Percentiles rank a stretch among this genome's conserved stretches.
Conservation (phyloP, 495 filamentous ascomycete genomes). For the Aspergillus conjunctus region DNA sequence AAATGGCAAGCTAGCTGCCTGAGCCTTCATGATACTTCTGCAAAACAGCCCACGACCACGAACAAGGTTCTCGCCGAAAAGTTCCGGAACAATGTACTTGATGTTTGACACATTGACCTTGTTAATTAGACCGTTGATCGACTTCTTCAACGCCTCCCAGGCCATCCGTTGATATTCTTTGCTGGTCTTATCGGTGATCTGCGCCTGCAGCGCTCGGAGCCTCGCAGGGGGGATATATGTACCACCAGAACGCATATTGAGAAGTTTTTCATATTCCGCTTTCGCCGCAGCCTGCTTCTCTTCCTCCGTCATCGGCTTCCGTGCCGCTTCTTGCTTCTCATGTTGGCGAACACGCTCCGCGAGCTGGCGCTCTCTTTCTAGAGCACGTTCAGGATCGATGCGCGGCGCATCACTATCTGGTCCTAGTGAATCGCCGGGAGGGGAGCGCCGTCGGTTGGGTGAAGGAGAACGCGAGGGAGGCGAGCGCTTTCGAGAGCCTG, state of each 20-base stretch:
- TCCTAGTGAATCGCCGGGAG: constrained; percentile 47
- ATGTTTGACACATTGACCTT: constrained; percentile 98
- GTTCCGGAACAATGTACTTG: constrained; percentile 92
- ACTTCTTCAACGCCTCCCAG: constrained; percentile 98
- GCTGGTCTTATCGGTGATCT: constrained; percentile 92
- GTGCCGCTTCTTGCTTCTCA: constrained; percentile 51
- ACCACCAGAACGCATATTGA: constrained; percentile 89
- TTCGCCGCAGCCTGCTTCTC: constrained; percentile 82
- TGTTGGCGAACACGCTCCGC: constrained; percentile 59
- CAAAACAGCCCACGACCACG: constrained; percentile 91
- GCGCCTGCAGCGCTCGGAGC: constrained; percentile 87
- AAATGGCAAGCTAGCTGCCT: constrained; percentile 94
- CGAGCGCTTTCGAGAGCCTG: constrained; percentile 61
- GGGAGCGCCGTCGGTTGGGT: constrained; percentile 61
- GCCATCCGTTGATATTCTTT: constrained; percentile 99
- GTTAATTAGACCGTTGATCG: constrained; percentile 97
- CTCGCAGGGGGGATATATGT: constrained; percentile 94
- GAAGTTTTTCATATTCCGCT: constrained; percentile 86
- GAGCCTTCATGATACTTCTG: constrained; percentile 94
- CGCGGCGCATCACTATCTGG: constrained; percentile 46
- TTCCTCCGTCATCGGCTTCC: constrained; percentile 72
- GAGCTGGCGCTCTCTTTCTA: constrained; percentile 65
- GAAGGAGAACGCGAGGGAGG: constrained; percentile 66
- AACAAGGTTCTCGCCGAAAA: constrained; percentile 92
- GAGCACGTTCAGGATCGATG: constrained; percentile 56